Percentiles rank a stretch among this genome's conserved stretches.
These are phyloP conservation scores for Tagetes patula DNA, from an alignment of 129 eudicot genomes.

Conservation along the genomic window DNA sequence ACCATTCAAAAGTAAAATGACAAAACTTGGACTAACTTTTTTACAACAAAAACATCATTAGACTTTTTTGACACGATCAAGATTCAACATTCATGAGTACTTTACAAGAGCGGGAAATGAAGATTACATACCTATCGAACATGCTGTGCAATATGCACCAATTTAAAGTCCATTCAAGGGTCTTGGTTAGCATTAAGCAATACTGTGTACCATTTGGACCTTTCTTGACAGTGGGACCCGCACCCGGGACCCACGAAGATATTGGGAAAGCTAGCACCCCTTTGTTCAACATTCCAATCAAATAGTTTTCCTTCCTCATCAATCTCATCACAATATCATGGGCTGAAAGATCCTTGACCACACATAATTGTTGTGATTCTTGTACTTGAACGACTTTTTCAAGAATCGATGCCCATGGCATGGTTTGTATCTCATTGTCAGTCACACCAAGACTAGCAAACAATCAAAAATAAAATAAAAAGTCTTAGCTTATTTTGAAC, in stretches of 20 bases:
- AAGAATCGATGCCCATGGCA: slow-evolving; percentile 80
- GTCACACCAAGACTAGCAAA: slow-evolving; percentile 71
- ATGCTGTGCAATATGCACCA: slow-evolving; percentile 90
- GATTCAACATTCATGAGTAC: background rate
- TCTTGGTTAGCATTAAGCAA: slow-evolving; percentile 71
- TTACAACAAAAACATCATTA: background rate
- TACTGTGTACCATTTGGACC: slow-evolving; percentile 45
- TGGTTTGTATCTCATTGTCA: slow-evolving; percentile 78
- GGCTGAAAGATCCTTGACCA: slow-evolving; percentile 81
- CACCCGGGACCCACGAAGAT: slow-evolving; percentile 79
- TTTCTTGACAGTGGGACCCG: slow-evolving; percentile 55
- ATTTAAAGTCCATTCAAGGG: slow-evolving; percentile 91
- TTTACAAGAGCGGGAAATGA: background rate
- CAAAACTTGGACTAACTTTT: background rate
- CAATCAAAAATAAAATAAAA: background rate
- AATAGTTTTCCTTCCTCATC: slow-evolving; percentile 89
- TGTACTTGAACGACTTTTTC: slow-evolving; percentile 71
- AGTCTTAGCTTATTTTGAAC: slow-evolving; percentile 2
- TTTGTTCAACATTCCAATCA: slow-evolving; percentile 90
- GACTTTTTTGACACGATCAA: slow-evolving; percentile 2
- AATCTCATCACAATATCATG: slow-evolving; percentile 83
- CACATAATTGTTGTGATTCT: slow-evolving; percentile 53
- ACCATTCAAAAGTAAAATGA: background rate
- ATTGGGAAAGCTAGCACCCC: slow-evolving; percentile 85
- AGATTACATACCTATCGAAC: slow-evolving; percentile 50